These are phyloP conservation scores for Aspergillus ellipticus DNA, from an alignment of 495 filamentous ascomycete species.

Conservation along the genomic window DNA sequence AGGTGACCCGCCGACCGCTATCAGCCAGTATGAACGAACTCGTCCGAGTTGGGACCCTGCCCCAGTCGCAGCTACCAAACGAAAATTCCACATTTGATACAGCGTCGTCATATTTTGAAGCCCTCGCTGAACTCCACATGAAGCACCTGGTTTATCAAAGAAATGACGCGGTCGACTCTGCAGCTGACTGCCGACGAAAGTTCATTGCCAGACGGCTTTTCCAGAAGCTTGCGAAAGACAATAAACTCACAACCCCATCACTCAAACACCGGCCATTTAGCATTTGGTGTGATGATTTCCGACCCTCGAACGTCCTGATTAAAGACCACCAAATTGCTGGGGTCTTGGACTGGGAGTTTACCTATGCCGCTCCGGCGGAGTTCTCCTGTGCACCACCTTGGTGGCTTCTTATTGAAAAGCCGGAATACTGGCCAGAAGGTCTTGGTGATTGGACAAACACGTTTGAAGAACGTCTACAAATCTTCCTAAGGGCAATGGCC, in stretches of 20 bases:
- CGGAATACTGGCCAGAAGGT: slow-evolving; percentile 29
- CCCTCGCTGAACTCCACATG: slow-evolving; percentile 41
- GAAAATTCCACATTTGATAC: slow-evolving; percentile 26
- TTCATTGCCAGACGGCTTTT: slow-evolving; percentile 40
- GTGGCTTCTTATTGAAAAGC: slow-evolving; percentile 38
- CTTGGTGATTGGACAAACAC: slow-evolving; percentile 15
- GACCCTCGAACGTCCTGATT: slow-evolving; percentile 22
- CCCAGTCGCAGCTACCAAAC: slow-evolving; percentile 31
- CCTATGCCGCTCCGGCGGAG: slow-evolving; percentile 11
- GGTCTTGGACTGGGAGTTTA: slow-evolving; percentile 14
- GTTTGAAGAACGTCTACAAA: slow-evolving; percentile 11
- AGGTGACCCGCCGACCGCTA: slow-evolving; percentile 18
- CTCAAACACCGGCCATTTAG: slow-evolving; percentile 2
- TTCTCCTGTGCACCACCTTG: slow-evolving; percentile 32
- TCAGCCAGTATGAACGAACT: slow-evolving; percentile 30
- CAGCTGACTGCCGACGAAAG: slow-evolving; percentile 37
- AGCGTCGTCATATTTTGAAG: slow-evolving; percentile 30
- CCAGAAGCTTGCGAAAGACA: slow-evolving; percentile 27
- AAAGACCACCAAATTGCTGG: slow-evolving; percentile 9
- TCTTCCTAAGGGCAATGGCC: slow-evolving; percentile 14
- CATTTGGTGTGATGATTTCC: slow-evolving; percentile 23
- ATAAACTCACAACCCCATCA: slow-evolving; percentile 5
- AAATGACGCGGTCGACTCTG: slow-evolving; percentile 32
- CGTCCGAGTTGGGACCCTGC: slow-evolving; percentile 23
- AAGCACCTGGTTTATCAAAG: slow-evolving; percentile 35